Percentiles rank a stretch among this genome's conserved stretches.
phyloP scores from a whole-genome alignment of 352 stramenopile species.

The Pythium brassicae region DNA sequence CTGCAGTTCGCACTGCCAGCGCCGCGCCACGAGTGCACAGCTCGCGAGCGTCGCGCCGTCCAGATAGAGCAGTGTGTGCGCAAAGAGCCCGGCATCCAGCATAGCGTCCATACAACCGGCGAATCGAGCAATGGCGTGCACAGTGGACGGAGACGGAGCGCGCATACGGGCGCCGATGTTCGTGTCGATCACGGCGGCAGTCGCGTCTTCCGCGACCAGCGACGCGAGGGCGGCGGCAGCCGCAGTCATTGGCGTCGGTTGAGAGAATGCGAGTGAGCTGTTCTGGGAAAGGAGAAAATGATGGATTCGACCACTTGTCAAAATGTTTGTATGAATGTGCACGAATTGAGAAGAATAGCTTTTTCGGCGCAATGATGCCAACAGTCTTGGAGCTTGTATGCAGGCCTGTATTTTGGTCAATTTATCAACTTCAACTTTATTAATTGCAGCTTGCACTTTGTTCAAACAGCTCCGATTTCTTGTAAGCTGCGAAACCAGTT shows the following conservation, averaged over 20 bases:
- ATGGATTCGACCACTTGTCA: too few species aligned
- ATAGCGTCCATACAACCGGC: not conserved
- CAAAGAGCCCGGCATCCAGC: constrained; percentile 19
- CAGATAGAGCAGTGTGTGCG: constrained; percentile 20
- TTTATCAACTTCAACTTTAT: too few species aligned
- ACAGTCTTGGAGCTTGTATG: not conserved
- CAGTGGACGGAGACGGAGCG: not conserved
- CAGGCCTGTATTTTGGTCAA: too few species aligned
- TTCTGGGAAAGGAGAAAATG: not conserved
- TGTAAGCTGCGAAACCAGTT: too few species aligned
- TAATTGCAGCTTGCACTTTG: too few species aligned
- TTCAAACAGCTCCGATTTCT: too few species aligned
- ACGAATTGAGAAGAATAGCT: too few species aligned
- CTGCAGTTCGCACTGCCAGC: constrained; percentile 15
- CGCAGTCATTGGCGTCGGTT: not conserved
- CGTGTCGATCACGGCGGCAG: not conserved
- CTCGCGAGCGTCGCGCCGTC: constrained; percentile 20
- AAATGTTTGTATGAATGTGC: too few species aligned
- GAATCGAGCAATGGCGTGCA: not conserved
- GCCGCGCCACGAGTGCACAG: constrained; percentile 17
- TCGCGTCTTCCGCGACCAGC: not conserved
- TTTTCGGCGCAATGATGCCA: too few species aligned
- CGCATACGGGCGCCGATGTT: not conserved
- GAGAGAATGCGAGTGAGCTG: not conserved
- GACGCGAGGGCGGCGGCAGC: not conserved